Conservation (phyloP, 2,329 filamentous ascomycete species). For the Chaetomium sp. region DNA sequence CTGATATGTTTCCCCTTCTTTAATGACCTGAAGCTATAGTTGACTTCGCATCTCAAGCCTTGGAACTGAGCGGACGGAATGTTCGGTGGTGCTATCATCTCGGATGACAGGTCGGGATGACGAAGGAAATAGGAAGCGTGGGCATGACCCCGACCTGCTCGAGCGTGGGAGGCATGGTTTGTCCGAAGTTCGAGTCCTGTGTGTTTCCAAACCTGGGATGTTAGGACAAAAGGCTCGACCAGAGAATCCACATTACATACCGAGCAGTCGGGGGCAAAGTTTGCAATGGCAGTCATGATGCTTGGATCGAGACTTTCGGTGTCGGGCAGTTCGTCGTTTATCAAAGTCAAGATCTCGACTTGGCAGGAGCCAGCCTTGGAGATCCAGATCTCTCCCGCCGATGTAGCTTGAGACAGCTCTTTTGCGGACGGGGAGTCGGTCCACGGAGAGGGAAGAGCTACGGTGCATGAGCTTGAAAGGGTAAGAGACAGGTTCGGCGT, state of each 20-base stretch:
- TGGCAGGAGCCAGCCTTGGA: slow-evolving; percentile 33
- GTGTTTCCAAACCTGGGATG: slow-evolving; percentile 32
- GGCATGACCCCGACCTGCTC: neutral
- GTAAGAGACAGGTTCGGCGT: slow-evolving; percentile 25
- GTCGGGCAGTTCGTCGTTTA: slow-evolving; percentile 22
- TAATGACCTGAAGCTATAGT: slow-evolving; percentile 18
- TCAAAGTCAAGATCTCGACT: slow-evolving; percentile 28
- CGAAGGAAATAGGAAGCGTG: slow-evolving; percentile 31
- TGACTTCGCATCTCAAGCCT: slow-evolving; percentile 25
- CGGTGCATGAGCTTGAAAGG: slow-evolving; percentile 27
- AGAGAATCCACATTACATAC: slow-evolving; percentile 19
- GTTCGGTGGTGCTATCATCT: slow-evolving; percentile 25
- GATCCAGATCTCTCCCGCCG: slow-evolving; percentile 32
- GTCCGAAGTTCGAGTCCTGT: slow-evolving; percentile 31
- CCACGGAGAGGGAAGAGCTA: slow-evolving; percentile 20
- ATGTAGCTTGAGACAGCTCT: slow-evolving; percentile 23
- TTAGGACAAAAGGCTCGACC: neutral
- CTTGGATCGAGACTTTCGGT: slow-evolving; percentile 2
- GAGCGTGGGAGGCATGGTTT: slow-evolving; percentile 17
- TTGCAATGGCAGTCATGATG: slow-evolving; percentile 16
- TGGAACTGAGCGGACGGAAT: slow-evolving; percentile 27
- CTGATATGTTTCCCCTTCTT: neutral
- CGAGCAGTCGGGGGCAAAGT: slow-evolving; percentile 25
- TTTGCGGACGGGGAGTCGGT: slow-evolving; percentile 9
- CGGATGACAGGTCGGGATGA: slow-evolving; percentile 34